Conservation (phyloP, 1,139 yeast genomes). For the Yamadazyma atmosphaerica region DNA sequence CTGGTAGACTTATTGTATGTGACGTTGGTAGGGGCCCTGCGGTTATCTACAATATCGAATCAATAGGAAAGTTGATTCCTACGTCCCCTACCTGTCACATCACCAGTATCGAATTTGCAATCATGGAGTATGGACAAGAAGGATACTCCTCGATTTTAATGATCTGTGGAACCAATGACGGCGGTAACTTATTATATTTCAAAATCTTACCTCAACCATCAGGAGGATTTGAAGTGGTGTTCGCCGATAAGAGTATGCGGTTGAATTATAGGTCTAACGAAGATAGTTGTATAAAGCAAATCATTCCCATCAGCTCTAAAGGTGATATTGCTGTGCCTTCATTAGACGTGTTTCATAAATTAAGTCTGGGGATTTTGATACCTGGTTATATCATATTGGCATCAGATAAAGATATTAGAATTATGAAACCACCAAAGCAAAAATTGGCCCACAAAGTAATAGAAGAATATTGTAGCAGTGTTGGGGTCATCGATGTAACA, state of each 20-base stretch:
- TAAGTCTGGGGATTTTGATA: constrained; percentile 61
- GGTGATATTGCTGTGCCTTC: constrained; percentile 71
- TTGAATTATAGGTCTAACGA: constrained; percentile 42
- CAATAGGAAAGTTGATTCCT: constrained; percentile 40
- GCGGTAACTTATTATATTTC: constrained; percentile 66
- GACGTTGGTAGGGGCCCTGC: constrained; percentile 85
- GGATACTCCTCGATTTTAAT: constrained; percentile 70
- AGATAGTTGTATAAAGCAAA: constrained; percentile 27
- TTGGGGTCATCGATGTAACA: constrained; percentile 32
- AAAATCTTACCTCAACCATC: constrained; percentile 65
- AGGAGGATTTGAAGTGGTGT: constrained; percentile 68
- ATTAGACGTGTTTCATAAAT: constrained; percentile 55
- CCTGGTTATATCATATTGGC: constrained; percentile 64
- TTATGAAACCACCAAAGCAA: constrained; percentile 59
- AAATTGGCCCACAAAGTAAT: constrained; percentile 66
- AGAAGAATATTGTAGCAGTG: constrained; percentile 59
- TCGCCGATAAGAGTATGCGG: constrained; percentile 49
- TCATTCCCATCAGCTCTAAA: constrained; percentile 59
- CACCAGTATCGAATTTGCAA: constrained; percentile 71
- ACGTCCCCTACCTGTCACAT: constrained; percentile 39
- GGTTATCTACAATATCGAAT: constrained; percentile 57
- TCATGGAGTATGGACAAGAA: constrained; percentile 65
- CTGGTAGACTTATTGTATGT: constrained; percentile 72
- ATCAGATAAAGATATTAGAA: constrained; percentile 63
- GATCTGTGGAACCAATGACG: constrained; percentile 77